Evolutionary conservation across 352 stramenopile genomes (phyloP).

Genomic region (Halophytophthora polymorphica): DNA sequence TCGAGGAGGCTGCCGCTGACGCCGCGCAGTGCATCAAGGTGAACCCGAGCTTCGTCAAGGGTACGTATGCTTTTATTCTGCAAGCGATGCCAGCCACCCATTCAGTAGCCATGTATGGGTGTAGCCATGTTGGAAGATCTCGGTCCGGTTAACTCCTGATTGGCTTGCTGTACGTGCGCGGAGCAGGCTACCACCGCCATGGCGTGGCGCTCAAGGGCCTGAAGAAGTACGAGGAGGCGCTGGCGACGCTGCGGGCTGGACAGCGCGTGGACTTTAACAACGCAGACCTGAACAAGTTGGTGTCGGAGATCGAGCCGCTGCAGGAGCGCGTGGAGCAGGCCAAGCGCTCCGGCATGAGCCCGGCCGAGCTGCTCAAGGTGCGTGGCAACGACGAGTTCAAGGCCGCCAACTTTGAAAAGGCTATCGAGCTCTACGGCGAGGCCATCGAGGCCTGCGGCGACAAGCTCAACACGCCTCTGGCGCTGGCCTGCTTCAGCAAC

Average conservation of each 20-base stretch:
- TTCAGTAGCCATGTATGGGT: conserved; percentile 8
- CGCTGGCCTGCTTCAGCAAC: conserved; percentile 94
- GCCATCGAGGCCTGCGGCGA: conserved; percentile 82
- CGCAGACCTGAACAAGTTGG: conserved; percentile 76
- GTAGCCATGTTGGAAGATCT: conserved; percentile 12
- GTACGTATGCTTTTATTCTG: conserved; percentile 8
- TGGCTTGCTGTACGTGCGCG: not conserved
- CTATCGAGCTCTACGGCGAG: conserved; percentile 92
- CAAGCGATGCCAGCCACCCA: not conserved
- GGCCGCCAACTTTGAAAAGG: conserved; percentile 83
- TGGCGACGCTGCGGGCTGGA: conserved; percentile 67
- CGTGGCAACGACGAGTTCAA: conserved; percentile 94
- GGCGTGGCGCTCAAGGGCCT: conserved; percentile 90
- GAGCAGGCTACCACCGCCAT: conserved; percentile 89
- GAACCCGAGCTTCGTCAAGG: conserved; percentile 94
- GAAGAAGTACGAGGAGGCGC: conserved; percentile 75
- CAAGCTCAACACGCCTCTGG: conserved; percentile 70
- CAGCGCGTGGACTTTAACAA: conserved; percentile 86
- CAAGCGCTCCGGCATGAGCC: conserved; percentile 68
- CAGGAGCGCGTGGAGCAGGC: conserved; percentile 59
- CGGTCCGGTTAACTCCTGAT: conserved; percentile 5
- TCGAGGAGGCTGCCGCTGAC: conserved; percentile 84
- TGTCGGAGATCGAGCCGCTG: conserved; percentile 80
- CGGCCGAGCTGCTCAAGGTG: conserved; percentile 91
- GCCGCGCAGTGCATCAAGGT: conserved; percentile 88